Conservation (phyloP, 192 early-diverging fungal genomes). For the Entomortierella parvispora region DNA sequence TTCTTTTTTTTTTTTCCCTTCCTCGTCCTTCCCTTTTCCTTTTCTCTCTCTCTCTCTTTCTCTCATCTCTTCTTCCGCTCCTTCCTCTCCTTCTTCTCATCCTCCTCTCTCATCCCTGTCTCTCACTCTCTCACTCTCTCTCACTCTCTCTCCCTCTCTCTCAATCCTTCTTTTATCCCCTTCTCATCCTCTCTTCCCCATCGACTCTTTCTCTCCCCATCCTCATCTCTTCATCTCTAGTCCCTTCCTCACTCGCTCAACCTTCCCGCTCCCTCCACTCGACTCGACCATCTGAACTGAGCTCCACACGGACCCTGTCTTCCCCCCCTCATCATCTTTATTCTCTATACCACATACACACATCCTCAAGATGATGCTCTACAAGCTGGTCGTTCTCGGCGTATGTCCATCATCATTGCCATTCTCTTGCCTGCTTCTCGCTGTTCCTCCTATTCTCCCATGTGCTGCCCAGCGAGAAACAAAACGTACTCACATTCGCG, state of each 20-base stretch:
- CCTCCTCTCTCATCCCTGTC: neutral
- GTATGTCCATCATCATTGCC: slow-evolving; percentile 18
- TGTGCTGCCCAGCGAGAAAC: neutral
- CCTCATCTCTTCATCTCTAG: neutral
- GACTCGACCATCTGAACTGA: neutral
- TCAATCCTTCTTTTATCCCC: neutral
- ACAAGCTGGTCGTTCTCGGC: slow-evolving; percentile 55
- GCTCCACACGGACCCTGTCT: neutral
- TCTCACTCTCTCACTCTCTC: neutral
- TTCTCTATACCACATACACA: neutral
- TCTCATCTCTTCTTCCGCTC: neutral
- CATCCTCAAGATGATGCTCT: slow-evolving; percentile 52
- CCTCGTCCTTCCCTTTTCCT: neutral
- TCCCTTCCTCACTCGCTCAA: neutral
- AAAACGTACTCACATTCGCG: too few relatives aligned
- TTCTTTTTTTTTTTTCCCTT: slow-evolving; percentile 3
- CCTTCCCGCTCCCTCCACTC: neutral
- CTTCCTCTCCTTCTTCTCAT: neutral
- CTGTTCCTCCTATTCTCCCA: neutral
- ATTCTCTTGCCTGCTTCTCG: neutral
- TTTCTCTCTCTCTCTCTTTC: neutral
- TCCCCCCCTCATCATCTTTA: neutral
- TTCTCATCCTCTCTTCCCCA: neutral
- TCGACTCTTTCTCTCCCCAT: neutral
- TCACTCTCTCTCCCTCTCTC: neutral